Percentiles rank a stretch among this genome's conserved stretches.
phyloP scores from a whole-genome alignment of 441 rosid genomes.

The Syzygium syzygioides region DNA sequence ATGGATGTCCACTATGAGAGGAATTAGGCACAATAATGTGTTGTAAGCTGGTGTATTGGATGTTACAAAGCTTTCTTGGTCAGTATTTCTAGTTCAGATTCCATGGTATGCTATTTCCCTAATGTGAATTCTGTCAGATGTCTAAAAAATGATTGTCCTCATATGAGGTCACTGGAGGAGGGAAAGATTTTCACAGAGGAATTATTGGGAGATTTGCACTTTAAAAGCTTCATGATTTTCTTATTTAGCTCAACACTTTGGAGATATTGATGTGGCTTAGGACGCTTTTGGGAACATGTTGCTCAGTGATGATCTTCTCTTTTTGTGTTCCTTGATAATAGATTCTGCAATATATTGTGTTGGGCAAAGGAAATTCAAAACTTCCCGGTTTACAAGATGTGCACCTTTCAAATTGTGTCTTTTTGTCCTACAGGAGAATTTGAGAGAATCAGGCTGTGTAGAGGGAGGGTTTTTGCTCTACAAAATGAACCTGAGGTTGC shows the following conservation, averaged over 20 bases:
- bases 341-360: not conserved
- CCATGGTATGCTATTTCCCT: not conserved
- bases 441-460: conserved; percentile 15
- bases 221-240: not conserved
- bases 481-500: conserved; percentile 19
- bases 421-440: conserved; percentile 5
- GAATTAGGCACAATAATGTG: not conserved
- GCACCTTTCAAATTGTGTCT: not conserved
- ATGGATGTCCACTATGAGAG: not conserved
- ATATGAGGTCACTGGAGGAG: not conserved
- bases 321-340: not conserved
- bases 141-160: not conserved
- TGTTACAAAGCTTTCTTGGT: not conserved
- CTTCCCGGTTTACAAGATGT: not conserved
- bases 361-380: not conserved
- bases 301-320: not conserved
- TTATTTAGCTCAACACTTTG: not conserved
- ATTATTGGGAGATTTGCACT: not conserved
- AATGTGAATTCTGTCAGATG: not conserved
- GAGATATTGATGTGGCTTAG: not conserved
- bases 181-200: not conserved
- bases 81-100: not conserved
- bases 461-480: conserved; percentile 23
- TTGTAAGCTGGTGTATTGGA: not conserved
- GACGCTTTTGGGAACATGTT: not conserved